These are phyloP conservation scores for Volutella citrinella DNA, from an alignment of 2,329 filamentous ascomycete species.

Conservation along the genomic window DNA sequence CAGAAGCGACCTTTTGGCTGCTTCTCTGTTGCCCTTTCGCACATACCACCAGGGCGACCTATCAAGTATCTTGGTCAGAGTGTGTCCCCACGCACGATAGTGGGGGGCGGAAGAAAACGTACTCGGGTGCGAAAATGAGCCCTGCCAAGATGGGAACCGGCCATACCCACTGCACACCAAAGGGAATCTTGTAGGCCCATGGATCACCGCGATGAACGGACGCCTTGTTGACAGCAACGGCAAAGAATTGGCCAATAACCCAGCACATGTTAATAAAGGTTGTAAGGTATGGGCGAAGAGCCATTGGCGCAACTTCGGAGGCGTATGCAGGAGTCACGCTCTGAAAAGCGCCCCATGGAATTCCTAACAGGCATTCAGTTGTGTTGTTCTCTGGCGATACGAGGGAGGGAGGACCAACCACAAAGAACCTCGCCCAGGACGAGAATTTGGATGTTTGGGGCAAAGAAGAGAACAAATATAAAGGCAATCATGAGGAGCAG, in stretches of 20 bases:
- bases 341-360: slow-evolving; percentile 53
- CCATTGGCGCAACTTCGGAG: slow-evolving; percentile 48
- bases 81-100: neutral
- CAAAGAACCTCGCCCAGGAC: slow-evolving; percentile 48
- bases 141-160: slow-evolving; percentile 44
- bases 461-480: slow-evolving; percentile 54
- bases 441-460: slow-evolving; percentile 42
- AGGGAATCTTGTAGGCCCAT: slow-evolving; percentile 50
- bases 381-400: neutral
- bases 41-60: slow-evolving; percentile 51
- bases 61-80: too few relatives aligned
- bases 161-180: slow-evolving; percentile 52
- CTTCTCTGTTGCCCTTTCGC: slow-evolving; percentile 38
- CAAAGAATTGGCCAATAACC: slow-evolving; percentile 54
- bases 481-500: slow-evolving; percentile 46
- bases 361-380: slow-evolving; percentile 31
- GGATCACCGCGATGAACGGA: slow-evolving; percentile 37
- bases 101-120: neutral
- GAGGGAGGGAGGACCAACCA: slow-evolving; percentile 19
- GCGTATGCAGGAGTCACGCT: slow-evolving; percentile 52
- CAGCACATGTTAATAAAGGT: slow-evolving; percentile 57
- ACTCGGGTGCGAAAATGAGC: slow-evolving; percentile 47
- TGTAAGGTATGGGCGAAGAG: slow-evolving; percentile 50
- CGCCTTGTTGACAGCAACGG: slow-evolving; percentile 43
- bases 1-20: slow-evolving; percentile 39